Conservation (phyloP, 805 yeast species). For the Pichia rugopelliculosa region DNA sequence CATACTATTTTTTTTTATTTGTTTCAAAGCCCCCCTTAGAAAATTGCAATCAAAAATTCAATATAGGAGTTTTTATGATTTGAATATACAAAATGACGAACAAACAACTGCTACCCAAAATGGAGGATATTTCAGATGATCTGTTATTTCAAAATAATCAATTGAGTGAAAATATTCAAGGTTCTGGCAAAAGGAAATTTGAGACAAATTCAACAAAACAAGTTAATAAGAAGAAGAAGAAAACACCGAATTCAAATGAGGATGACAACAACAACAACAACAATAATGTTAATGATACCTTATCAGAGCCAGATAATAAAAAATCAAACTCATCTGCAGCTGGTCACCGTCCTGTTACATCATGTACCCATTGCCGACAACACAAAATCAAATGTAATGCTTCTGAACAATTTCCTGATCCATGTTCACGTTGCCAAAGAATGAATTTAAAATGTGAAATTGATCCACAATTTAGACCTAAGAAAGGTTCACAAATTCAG, state of each 20-base stretch:
- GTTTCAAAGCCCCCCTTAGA: background rate
- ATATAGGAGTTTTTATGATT: background rate
- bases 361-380: constrained; percentile 91
- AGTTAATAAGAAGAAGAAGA: constrained; percentile 2
- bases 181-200: constrained; percentile 1
- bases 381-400: constrained; percentile 94
- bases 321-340: constrained; percentile 21
- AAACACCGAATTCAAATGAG: background rate
- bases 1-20: no score
- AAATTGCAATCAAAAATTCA: background rate
- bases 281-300: background rate
- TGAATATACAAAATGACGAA: background rate
- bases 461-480: constrained; percentile 86
- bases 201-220: background rate
- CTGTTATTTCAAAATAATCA: background rate
- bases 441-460: constrained; percentile 79
- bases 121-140: background rate
- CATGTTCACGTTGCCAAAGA: constrained; percentile 77
- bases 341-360: constrained; percentile 81
- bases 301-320: background rate
- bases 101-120: background rate
- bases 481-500: constrained; percentile 86
- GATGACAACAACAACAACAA: background rate
- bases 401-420: constrained; percentile 67
- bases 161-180: background rate